A percentile compares a stretch with the other conserved stretches of the same genome.
These are phyloP conservation scores for Dissoconium aciculare DNA, from an alignment of 2,329 filamentous ascomycete species.

Conservation along the genomic window DNA sequence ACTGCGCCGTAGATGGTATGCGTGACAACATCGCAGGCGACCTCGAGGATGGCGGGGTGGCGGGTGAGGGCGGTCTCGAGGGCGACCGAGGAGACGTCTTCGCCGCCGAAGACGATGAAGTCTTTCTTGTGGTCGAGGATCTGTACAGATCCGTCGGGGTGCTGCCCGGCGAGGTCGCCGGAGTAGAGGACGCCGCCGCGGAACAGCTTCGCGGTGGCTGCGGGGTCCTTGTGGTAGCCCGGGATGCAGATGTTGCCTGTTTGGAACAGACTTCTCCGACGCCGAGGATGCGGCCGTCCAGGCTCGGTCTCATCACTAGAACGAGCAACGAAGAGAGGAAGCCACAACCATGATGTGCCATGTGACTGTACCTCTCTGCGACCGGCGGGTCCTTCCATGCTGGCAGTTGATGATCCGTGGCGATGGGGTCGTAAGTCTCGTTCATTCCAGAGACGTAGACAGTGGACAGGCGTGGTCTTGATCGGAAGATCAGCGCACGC, in stretches of 20 bases:
- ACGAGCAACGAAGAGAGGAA: slow-evolving; percentile 70
- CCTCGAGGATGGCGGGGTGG: slow-evolving; percentile 81
- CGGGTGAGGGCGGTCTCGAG: slow-evolving; percentile 78
- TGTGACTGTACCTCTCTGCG: slow-evolving; percentile 68
- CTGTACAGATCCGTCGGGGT: slow-evolving; percentile 77
- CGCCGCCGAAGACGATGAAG: slow-evolving; percentile 93
- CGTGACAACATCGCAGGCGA: slow-evolving; percentile 72
- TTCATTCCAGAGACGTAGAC: slow-evolving; percentile 84
- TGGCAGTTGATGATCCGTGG: slow-evolving; percentile 78
- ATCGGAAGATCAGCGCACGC: slow-evolving; percentile 76
- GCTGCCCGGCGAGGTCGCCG: slow-evolving; percentile 86
- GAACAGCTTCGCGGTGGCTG: slow-evolving; percentile 76
- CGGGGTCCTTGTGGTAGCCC: slow-evolving; percentile 81
- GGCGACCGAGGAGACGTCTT: slow-evolving; percentile 91
- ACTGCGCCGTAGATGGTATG: slow-evolving; percentile 90
- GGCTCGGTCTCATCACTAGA: slow-evolving; percentile 67
- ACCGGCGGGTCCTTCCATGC: slow-evolving; percentile 61
- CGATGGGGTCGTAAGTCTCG: slow-evolving; percentile 90
- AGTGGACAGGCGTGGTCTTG: slow-evolving; percentile 73
- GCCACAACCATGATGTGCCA: slow-evolving; percentile 89
- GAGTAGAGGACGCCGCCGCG: slow-evolving; percentile 75
- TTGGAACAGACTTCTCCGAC: slow-evolving; percentile 47
- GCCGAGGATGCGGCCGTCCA: slow-evolving; percentile 43
- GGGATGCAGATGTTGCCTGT: slow-evolving; percentile 80
- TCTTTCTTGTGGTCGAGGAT: slow-evolving; percentile 92